Percentiles rank a stretch among this genome's conserved stretches.
phyloP scores from a whole-genome alignment of 306 rosid species.

The Vigna mungo region DNA sequence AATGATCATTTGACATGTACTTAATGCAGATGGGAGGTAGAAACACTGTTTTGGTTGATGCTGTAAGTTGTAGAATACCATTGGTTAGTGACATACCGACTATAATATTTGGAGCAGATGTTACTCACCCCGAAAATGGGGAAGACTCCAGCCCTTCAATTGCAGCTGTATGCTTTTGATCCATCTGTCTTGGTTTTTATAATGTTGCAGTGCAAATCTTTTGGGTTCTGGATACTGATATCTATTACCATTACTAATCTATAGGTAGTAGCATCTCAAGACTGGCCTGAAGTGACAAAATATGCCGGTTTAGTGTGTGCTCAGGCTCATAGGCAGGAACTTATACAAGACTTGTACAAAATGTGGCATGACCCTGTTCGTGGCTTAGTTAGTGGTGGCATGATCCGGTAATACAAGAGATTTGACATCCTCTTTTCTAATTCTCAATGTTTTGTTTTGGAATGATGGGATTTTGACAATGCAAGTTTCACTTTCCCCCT shows the following conservation, averaged over 20 bases:
- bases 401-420: conserved; percentile 67
- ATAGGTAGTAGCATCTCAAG: conserved; percentile 98
- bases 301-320: conserved; percentile 95
- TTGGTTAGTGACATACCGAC: conserved; percentile 92
- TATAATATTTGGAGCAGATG: conserved; percentile 97
- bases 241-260: conserved; percentile 40
- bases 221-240: conserved; percentile 42
- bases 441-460: neutral
- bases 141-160: conserved; percentile 98
- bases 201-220: neutral
- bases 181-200: neutral
- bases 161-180: conserved; percentile 76
- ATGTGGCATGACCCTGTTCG: conserved; percentile 93
- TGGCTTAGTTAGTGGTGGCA: conserved; percentile 88
- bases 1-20: conserved; percentile 30
- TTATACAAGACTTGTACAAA: conserved; percentile 87
- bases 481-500: conserved; percentile 29
- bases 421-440: neutral
- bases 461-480: conserved; percentile 10
- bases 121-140: conserved; percentile 96
- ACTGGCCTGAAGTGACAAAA: conserved; percentile 97
- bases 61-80: conserved; percentile 84
- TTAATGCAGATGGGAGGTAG: conserved; percentile 94
- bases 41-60: conserved; percentile 91
- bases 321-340: conserved; percentile 96